Percentiles rank a stretch among this genome's conserved stretches.
Evolutionary conservation across 179 eudicot genomes (phyloP).

Genomic region (Heliamphora pulchella): DNA sequence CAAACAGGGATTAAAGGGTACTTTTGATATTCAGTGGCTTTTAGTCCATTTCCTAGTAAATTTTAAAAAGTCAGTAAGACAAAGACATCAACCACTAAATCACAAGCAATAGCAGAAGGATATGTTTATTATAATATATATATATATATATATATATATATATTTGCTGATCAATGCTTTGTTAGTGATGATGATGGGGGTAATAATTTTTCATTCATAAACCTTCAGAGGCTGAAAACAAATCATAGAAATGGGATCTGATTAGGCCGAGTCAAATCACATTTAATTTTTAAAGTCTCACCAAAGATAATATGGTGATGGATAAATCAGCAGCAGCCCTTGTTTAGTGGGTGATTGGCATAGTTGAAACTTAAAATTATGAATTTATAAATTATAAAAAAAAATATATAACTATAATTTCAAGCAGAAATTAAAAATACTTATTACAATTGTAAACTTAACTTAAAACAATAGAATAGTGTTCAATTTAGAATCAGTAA

Average conservation of each 20-base stretch:
- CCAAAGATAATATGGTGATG: neutral
- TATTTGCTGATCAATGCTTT: neutral
- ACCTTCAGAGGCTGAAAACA: conserved; percentile 3
- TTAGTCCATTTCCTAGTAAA: conserved; percentile 14
- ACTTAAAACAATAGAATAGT: too few relatives aligned
- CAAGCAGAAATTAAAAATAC: too few relatives aligned
- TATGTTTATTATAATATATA: neutral
- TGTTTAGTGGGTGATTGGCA: too few relatives aligned
- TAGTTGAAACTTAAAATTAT: too few relatives aligned
- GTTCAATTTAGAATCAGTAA: neutral
- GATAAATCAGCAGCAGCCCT: neutral
- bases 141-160: neutral
- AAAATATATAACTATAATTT: too few relatives aligned
- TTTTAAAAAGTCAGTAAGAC: conserved; percentile 11
- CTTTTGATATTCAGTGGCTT: conserved; percentile 1
- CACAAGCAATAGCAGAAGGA: neutral
- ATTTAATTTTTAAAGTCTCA: neutral
- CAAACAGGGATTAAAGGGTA: conserved; percentile 11
- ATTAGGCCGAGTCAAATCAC: conserved; percentile 11
- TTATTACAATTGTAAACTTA: too few relatives aligned
- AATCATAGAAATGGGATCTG: conserved; percentile 7
- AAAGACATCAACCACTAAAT: conserved; percentile 13
- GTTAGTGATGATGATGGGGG: conserved; percentile 11
- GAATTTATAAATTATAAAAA: too few relatives aligned
- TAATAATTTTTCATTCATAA: conserved; percentile 8